A percentile compares a stretch with the other conserved stretches of the same genome.
phyloP scores from a whole-genome alignment of 768 basidiomycete genomes.

The Boletus sp. region DNA sequence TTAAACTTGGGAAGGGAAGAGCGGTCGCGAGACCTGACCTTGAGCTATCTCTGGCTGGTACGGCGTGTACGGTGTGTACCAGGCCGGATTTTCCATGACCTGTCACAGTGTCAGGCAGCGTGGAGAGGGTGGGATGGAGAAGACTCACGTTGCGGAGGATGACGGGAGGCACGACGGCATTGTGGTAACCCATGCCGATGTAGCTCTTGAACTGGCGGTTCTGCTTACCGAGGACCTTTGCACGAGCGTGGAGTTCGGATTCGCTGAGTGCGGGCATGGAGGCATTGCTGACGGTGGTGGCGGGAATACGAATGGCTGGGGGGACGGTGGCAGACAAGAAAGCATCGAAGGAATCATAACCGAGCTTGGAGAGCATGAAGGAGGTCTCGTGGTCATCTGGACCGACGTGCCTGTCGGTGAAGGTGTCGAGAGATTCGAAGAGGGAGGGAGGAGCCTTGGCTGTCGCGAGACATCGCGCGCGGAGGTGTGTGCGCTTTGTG shows the following conservation, averaged over 20 bases:
- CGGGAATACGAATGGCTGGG: slow-evolving; percentile 67
- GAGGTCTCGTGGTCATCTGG: slow-evolving; percentile 80
- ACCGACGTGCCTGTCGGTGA: slow-evolving; percentile 88
- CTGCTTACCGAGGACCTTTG: slow-evolving; percentile 69
- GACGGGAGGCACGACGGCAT: slow-evolving; percentile 92
- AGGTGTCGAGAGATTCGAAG: slow-evolving; percentile 86
- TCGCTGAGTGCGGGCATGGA: slow-evolving; percentile 81
- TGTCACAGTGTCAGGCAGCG: slow-evolving; percentile 27
- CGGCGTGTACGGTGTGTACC: slow-evolving; percentile 97
- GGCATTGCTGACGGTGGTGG: slow-evolving; percentile 57
- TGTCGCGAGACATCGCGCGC: slow-evolving; percentile 52
- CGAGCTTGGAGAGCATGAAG: slow-evolving; percentile 80
- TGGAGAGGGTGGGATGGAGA: background rate
- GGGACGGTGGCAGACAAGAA: slow-evolving; percentile 88
- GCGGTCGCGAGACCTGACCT: slow-evolving; percentile 48
- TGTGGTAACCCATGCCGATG: slow-evolving; percentile 98
- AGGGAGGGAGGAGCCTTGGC: slow-evolving; percentile 59
- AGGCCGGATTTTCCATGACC: slow-evolving; percentile 94
- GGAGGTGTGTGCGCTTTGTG: slow-evolving; percentile 19
- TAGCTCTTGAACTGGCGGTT: slow-evolving; percentile 89
- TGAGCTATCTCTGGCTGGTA: slow-evolving; percentile 99
- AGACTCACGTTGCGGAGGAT: slow-evolving; percentile 82
- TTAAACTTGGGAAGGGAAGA: slow-evolving; percentile 9
- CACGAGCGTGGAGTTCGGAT: slow-evolving; percentile 73
- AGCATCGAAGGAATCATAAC: slow-evolving; percentile 84